Percentiles rank a stretch among this genome's conserved stretches.
phyloP scores from a whole-genome alignment of 2,329 filamentous ascomycete genomes.

The Penicillium psychrosexuale region DNA sequence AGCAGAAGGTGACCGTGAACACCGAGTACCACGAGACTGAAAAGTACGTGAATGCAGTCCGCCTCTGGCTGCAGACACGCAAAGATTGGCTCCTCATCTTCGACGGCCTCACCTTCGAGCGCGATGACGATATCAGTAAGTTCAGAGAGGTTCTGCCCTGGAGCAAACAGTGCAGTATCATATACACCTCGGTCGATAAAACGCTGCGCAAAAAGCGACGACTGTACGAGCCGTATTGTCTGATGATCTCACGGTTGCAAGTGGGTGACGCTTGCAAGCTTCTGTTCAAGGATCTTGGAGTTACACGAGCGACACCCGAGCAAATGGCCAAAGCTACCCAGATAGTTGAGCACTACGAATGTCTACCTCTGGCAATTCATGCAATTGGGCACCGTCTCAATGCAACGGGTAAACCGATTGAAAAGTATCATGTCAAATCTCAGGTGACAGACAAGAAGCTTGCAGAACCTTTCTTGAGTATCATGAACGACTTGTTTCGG shows the following conservation, averaged over 20 bases:
- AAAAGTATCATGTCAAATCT: slow-evolving; percentile 56
- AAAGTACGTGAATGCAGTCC: slow-evolving; percentile 57
- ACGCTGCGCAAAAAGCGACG: slow-evolving; percentile 55
- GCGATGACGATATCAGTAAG: slow-evolving; percentile 49
- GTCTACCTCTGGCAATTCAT: slow-evolving; percentile 66
- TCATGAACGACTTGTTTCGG: slow-evolving; percentile 47
- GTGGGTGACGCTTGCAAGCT: slow-evolving; percentile 59
- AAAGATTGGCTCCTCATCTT: slow-evolving; percentile 67
- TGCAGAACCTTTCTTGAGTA: slow-evolving; percentile 47
- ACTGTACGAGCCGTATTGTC: slow-evolving; percentile 58
- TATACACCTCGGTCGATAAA: slow-evolving; percentile 65
- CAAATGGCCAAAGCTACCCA: slow-evolving; percentile 59
- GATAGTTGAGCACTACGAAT: slow-evolving; percentile 61
- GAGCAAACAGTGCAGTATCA: slow-evolving; percentile 59
- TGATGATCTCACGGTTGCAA: slow-evolving; percentile 56
- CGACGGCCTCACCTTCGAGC: slow-evolving; percentile 63
- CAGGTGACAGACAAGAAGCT: slow-evolving; percentile 57
- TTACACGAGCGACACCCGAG: slow-evolving; percentile 53
- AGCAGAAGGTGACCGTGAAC: slow-evolving; percentile 41
- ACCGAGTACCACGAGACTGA: slow-evolving; percentile 40
- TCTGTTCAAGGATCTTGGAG: slow-evolving; percentile 61
- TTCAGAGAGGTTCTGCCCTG: slow-evolving; percentile 64
- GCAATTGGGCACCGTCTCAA: slow-evolving; percentile 62
- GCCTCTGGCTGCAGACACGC: slow-evolving; percentile 59
- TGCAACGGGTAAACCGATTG: slow-evolving; percentile 59